phyloP scores from a whole-genome alignment of 345 rosid genomes.

The Euphorbia peplus region DNA sequence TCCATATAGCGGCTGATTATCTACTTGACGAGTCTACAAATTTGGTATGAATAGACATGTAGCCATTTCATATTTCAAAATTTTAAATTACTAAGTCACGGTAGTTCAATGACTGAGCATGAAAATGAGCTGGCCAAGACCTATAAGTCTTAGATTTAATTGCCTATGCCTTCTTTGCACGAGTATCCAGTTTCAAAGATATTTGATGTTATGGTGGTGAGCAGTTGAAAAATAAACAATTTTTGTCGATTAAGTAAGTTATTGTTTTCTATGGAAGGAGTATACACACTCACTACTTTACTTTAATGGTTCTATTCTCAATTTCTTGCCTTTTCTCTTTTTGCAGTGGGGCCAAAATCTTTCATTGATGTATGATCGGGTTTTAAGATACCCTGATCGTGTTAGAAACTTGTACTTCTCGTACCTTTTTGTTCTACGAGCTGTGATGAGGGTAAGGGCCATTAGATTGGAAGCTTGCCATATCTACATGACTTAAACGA shows the following conservation, averaged over 20 bases:
- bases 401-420: constrained; percentile 89
- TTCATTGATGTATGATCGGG: constrained; percentile 73
- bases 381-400: constrained; percentile 76
- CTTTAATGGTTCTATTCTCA: background rate
- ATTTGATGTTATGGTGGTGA: background rate
- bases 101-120: background rate
- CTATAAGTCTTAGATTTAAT: background rate
- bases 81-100: background rate
- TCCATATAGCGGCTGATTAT: constrained; percentile 86
- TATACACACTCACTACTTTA: background rate
- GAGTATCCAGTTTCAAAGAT: background rate
- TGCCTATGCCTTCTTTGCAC: background rate
- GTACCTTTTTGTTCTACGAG: constrained; percentile 86
- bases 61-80: background rate
- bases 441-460: constrained; percentile 69
- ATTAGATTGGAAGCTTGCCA: background rate
- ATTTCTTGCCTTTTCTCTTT: constrained; percentile 14
- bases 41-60: constrained; percentile 37
- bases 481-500: too few relatives aligned
- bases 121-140: background rate
- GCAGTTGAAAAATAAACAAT: background rate
- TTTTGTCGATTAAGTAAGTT: background rate
- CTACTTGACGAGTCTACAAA: constrained; percentile 73
- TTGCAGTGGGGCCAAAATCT: constrained; percentile 97
- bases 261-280: background rate